phyloP scores from a whole-genome alignment of 169 alveolate genomes.

The Eimeria acervulina region DNA sequence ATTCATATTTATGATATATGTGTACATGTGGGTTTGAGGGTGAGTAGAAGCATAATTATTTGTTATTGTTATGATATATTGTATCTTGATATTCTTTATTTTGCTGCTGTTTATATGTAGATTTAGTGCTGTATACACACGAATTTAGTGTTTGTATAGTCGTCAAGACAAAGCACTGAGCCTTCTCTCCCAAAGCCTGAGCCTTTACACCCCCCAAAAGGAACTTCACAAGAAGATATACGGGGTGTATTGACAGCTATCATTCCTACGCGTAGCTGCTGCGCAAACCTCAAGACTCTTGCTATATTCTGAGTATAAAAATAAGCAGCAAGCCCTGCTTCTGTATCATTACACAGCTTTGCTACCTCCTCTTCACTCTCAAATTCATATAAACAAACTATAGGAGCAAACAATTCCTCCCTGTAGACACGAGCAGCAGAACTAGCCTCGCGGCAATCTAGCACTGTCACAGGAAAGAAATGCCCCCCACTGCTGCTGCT shows the following conservation, averaged over 20 bases:
- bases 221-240: constrained; percentile 74
- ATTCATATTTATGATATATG: too few species aligned
- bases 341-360: constrained; percentile 27
- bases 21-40: too few species aligned
- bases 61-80: too few species aligned
- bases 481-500: background rate
- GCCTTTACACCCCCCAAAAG: constrained; percentile 82
- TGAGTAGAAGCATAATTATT: too few species aligned
- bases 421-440: background rate
- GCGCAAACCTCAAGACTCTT: constrained; percentile 35
- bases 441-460: constrained; percentile 70
- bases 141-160: constrained; percentile 70
- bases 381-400: constrained; percentile 73
- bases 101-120: too few species aligned
- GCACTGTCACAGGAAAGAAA: constrained; percentile 34
- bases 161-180: constrained; percentile 73
- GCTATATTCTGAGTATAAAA: background rate
- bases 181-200: constrained; percentile 85
- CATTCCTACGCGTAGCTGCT: constrained; percentile 47
- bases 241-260: constrained; percentile 73
- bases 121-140: too few species aligned
- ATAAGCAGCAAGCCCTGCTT: constrained; percentile 75
- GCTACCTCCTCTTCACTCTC: constrained; percentile 43
- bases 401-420: constrained; percentile 73
- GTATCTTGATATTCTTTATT: too few species aligned